Conservation (phyloP, 257 asterid species). For the Penstemon barbatus region DNA sequence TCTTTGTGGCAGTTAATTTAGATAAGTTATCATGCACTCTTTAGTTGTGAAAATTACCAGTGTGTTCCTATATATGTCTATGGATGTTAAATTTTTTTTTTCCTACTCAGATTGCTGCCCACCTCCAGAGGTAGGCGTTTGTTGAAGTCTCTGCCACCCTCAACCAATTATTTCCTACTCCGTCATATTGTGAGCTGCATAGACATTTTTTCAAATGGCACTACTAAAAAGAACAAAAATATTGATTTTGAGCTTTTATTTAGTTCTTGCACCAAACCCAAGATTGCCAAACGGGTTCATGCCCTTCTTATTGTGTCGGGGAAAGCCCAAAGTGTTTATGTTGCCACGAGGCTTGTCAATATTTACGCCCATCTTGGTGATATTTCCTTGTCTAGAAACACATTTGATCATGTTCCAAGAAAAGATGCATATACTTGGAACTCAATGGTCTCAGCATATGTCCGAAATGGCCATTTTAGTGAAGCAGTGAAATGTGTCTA, state of each 20-base stretch:
- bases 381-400: constrained; percentile 48
- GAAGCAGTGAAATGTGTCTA: constrained; percentile 60
- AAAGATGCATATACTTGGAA: constrained; percentile 81
- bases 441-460: constrained; percentile 72
- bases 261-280: constrained; percentile 47
- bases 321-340: constrained; percentile 43
- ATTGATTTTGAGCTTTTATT: constrained; percentile 58
- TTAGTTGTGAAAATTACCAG: no score
- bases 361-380: constrained; percentile 65
- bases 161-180: constrained; percentile 23
- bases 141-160: constrained; percentile 15
- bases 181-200: constrained; percentile 37
- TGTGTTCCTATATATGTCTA: no score
- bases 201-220: constrained; percentile 30
- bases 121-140: constrained; percentile 43
- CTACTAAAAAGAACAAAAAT: constrained; percentile 30
- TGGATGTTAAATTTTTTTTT: no score
- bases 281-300: constrained; percentile 53
- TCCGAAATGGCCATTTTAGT: constrained; percentile 45
- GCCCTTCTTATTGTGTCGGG: constrained; percentile 74
- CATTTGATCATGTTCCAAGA: constrained; percentile 46
- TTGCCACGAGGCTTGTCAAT: constrained; percentile 65
- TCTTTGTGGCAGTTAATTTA: no score
- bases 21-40: no score
- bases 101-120: not conserved